Evolutionary conservation across 768 basidiomycete genomes (phyloP), one percentile per base, ranked within the genome.

Genomic region (Termitomyces heimii): DNA sequence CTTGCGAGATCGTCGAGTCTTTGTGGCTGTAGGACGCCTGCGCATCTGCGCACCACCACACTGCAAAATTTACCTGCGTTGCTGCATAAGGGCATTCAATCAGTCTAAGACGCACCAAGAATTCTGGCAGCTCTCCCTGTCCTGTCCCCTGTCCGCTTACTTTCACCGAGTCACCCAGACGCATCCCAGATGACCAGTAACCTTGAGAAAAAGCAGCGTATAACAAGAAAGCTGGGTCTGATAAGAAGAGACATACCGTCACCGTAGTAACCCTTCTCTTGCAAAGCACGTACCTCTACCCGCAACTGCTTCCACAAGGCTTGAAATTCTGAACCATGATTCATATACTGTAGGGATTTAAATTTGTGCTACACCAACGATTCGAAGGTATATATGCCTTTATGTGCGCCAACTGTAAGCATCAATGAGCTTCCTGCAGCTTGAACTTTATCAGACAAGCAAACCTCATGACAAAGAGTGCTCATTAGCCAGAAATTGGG

Each of bases 381-480:
- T 6, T 20, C 6, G 26, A 39, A n/a, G 13, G 45, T 35, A 28
- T 28, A 35, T 58, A 37, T 66, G 87, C 90, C 80, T 89, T 86
- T 62, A 89, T 90, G 66, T 93, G 91, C 4, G 91, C 90, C 34
- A 93, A 74, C 91, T 93, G 64, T 8, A 56, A 14, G 42, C 28
- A 42, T 57, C 24, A 18, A 51, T 47, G 55, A 67, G 53, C 66
- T 26, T 6, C 29, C 24, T 34, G 42, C 31, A 22, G 55, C 51
- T 46, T 40, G 20, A n/a, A n/a, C 47, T 46, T 49, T 28, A 40
- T 34, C 35, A 35, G 28, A 46, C 50, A 26, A 40, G 67, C 72
- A 53, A 63, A 93, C 90, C 79, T 94, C 92, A 65, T 94, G 92
- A 67, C 91, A 93, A 9, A 93, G 69, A 1, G 84, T 87, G 62